Conservation (phyloP, 1,284 basidiomycete genomes). For the Vanrija sp. region DNA sequence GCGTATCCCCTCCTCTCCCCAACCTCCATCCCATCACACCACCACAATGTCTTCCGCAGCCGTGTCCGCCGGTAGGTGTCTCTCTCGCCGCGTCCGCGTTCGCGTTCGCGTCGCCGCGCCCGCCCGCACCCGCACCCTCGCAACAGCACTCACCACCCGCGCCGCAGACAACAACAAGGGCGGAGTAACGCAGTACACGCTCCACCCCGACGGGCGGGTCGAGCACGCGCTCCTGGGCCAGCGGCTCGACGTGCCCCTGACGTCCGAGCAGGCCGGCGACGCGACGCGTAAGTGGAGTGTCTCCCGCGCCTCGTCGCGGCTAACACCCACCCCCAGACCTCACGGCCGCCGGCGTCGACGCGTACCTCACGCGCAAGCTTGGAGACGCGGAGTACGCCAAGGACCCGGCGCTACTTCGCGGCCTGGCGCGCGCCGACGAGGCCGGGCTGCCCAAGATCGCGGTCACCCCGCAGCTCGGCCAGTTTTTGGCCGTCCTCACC, state of each 20-base stretch:
- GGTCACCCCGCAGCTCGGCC: slow-evolving; percentile 23
- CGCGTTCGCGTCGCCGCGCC: no score
- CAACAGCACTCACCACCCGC: no score
- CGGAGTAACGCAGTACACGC: neutral
- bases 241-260: neutral
- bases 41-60: no score
- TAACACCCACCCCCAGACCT: slow-evolving; percentile 3
- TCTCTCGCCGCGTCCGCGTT: no score
- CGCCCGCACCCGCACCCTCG: no score
- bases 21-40: no score
- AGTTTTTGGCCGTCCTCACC: slow-evolving; percentile 36
- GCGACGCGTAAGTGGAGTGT: slow-evolving; percentile 2
- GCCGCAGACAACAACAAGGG: neutral
- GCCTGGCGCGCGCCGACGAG: slow-evolving; percentile 22
- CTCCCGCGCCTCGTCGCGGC: no score
- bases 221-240: neutral
- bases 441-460: slow-evolving; percentile 35
- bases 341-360: slow-evolving; percentile 24
- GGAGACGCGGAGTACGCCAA: slow-evolving; percentile 16
- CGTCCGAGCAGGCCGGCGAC: slow-evolving; percentile 2
- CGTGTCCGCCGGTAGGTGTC: no score
- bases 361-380: slow-evolving; percentile 29
- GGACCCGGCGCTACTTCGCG: slow-evolving; percentile 19
- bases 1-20: no score
- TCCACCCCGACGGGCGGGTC: neutral